phyloP scores from a whole-genome alignment of 2,329 filamentous ascomycete genomes.

The Biscogniauxia marginata region DNA sequence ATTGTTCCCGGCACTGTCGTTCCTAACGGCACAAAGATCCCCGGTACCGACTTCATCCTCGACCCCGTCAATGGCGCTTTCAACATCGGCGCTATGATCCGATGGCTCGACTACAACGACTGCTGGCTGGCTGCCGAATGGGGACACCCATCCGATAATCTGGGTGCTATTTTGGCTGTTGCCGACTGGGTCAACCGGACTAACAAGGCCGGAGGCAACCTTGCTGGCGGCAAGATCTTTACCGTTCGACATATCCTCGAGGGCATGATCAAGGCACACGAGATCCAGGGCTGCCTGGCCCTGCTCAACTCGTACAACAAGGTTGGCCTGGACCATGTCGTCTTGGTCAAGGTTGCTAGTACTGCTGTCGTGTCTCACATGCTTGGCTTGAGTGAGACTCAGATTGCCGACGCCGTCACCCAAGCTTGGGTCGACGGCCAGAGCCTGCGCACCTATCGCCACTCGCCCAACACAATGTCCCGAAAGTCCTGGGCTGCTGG shows the following conservation, averaged over 20 bases:
- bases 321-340: constrained; percentile 95
- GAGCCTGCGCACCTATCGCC: constrained; percentile 92
- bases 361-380: constrained; percentile 93
- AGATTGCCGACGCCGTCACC: constrained; percentile 92
- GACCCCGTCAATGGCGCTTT: constrained; percentile 95
- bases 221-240: constrained; percentile 84
- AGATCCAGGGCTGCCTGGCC: constrained; percentile 96
- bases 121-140: constrained; percentile 99
- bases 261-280: constrained; percentile 98
- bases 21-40: constrained; percentile 87
- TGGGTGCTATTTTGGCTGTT: constrained; percentile 93
- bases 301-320: constrained; percentile 99
- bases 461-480: constrained; percentile 99
- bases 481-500: constrained; percentile 98
- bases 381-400: constrained; percentile 82
- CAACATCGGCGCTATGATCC: constrained; percentile 98
- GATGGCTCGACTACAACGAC: constrained; percentile 99
- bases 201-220: constrained; percentile 71
- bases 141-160: constrained; percentile 97
- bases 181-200: constrained; percentile 97
- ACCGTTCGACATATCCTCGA: constrained; percentile 89
- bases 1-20: constrained; percentile 87
- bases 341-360: constrained; percentile 95
- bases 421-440: constrained; percentile 98
- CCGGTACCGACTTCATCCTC: constrained; percentile 88